Base-by-base conservation (phyloP, 176 grass and related monocot species). In the Alopecurus myosuroides region DNA sequence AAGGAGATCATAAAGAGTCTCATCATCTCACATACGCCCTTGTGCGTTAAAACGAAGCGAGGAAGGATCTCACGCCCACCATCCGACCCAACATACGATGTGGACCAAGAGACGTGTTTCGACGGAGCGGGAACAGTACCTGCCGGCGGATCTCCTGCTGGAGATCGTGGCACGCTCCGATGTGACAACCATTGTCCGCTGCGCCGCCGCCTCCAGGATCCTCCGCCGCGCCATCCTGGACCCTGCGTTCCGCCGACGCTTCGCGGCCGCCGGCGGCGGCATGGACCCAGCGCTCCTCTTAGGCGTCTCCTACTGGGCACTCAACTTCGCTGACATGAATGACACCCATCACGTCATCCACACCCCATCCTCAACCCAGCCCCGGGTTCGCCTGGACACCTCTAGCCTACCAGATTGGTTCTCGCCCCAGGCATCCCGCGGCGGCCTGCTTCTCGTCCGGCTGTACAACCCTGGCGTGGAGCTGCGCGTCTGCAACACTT, bases 381-480 rank as follows among this genome's bases (percentile, higher is more conserved):
- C 3, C 0, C 13, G 0, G 64, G 3, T 6, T 2, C 40, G n/a
- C 41, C 41, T 73, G 4, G 26, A 81, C 58, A 1, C 28, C 29
- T 23, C 2, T 9, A 1, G 52, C 22, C 22, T 0, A 53, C 19
- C 0, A 56, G 22, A 11, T 10, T 10, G 1, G 2, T 53, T 22
- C 7, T 1, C 3, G 6, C 7, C 51, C 15, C 7, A 34, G 17
- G 62, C 62, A 30, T 31, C 62, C 62, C 31, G 31, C 31, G 31
- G 10, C 31, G 31, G 63, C 63, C 63, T 66, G 62, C 31, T 66
- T 17, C 31, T 66, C 30, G 1, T 2, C 66, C 12, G 39, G 31
- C 2, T 5, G 14, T 17, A 14, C 29, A 4, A 1, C 1, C 0
- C 0, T 9, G 17, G 0, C 6, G 3, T 3, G 0, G 45, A 41